Percentiles rank a stretch among this genome's conserved stretches.
Conservation (phyloP, 2,329 filamentous ascomycete species). For the Fusarium redolens region DNA sequence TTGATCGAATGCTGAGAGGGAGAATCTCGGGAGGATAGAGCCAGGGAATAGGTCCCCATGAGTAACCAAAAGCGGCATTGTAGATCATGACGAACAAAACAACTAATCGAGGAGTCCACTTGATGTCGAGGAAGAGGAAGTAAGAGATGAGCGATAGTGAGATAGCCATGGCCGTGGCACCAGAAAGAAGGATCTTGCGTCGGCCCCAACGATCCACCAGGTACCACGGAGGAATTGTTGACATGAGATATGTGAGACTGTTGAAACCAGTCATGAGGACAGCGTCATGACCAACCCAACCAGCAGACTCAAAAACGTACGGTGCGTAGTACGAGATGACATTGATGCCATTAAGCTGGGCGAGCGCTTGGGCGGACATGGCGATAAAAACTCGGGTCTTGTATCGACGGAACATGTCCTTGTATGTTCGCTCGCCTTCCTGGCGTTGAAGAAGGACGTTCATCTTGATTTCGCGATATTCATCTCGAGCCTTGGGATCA, state of each 20-base stretch:
- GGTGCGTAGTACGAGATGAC: conserved; percentile 99
- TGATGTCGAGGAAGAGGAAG: conserved; percentile 90
- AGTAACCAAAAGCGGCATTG: conserved; percentile 95
- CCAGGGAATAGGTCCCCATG: conserved; percentile 98
- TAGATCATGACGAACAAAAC: conserved; percentile 98
- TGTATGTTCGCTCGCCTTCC: conserved; percentile 91
- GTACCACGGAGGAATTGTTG: conserved; percentile 97
- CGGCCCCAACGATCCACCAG: conserved; percentile 93
- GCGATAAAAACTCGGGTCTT: conserved; percentile 94
- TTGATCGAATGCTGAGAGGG: conserved; percentile 94
- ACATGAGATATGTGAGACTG: conserved; percentile 86
- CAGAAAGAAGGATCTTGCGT: conserved; percentile 87
- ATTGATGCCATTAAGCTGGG: conserved; percentile 98
- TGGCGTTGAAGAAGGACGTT: conserved; percentile 91
- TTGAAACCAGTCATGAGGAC: conserved; percentile 99
- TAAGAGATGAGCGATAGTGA: conserved; percentile 92
- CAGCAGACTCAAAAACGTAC: conserved; percentile 94
- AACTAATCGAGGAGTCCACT: conserved; percentile 82
- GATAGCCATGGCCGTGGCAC: conserved; percentile 88
- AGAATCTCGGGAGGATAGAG: conserved; percentile 98
- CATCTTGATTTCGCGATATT: conserved; percentile 99
- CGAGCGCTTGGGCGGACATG: conserved; percentile 96
- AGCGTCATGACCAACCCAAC: conserved; percentile 91
- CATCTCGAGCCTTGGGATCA: conserved; percentile 89
- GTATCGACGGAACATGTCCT: conserved; percentile 95